Evolutionary conservation across 345 rosid species (phyloP), one percentile per base, ranked within the genome.

Genomic region (Tarenaya hassleriana): DNA sequence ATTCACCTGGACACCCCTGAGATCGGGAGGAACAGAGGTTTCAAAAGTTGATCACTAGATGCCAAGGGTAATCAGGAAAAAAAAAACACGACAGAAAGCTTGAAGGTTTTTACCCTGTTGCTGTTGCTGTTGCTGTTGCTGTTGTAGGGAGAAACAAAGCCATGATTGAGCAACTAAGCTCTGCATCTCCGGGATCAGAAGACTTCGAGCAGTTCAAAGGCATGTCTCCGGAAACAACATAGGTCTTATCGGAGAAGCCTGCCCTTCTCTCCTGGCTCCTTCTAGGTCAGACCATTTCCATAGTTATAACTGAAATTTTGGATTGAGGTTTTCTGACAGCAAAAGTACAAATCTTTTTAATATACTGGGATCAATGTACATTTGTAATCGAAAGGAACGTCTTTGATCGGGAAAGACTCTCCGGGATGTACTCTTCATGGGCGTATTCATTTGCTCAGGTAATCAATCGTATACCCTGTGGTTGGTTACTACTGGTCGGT

Each of bases 401-500:
- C 1, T 42, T 80, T 16, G 82, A 76, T 62, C 75, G 88, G 1
- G 88, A 86, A 69, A 77, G 74, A 47, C 78, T 80, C 47, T 69
- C 83, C 0, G 52, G 78, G 37, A 77, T 78, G 88, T 82, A 80
- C 66, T 71, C 83, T 7, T 68, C 83, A 14, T 69, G 73, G 82
- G 73, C 84, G 6, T 77, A 77, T 65, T 68, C 87, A 34, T 53
- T 72, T 40, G 69, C 90, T 52, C 82, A 85, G 83, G 94, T 84
- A 34, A 41, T 9, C 34, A 15, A 20, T 16, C 3, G 16, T 73
- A 27, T 84, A 65, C 67, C 64, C 67, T 7, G 72, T 79, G 77
- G 72, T 81, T 5, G 88, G 94, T 6, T 84, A 78, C 68, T 34
- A 60, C 0, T 41, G 58, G 55, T 41, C 71, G 1, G 16, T 50